Base-by-base conservation (phyloP, 495 filamentous ascomycete genomes). In the Penicillium angulare region DNA sequence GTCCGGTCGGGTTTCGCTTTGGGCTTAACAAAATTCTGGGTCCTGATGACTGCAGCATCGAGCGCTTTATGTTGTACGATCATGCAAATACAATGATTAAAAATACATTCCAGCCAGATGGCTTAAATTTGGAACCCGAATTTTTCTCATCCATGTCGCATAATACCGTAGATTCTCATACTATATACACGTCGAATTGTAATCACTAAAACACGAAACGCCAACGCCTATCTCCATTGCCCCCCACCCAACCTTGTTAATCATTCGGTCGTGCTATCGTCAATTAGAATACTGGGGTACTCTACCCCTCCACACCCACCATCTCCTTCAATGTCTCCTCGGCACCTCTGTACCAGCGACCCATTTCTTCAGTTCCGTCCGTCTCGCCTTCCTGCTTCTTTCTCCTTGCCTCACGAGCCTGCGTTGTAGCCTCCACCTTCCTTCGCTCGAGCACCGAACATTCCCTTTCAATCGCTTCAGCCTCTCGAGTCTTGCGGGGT, bases 341-440 rank as follows among this genome's bases (percentile, higher is more conserved):
- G 1, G 84, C 81, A 23, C 85, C 84, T 52, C 81, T 81, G 61
- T 86, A 86, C 91, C 91, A 96, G 59, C 89, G 72, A 13, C 88
- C 91, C 66, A 81, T 80, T 67, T 89, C 86, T 61, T 95, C 89
- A 18, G 95, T 65, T 46, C 92, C 89, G 65, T 93, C 89, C 44
- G 82, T 86, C 23, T 86, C 79, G 0, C 85, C 83, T 27, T 84
- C 77, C 59, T 89, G 86, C 66, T 86, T 89, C 67, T 88, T 85
- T 57, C 86, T 77, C 59, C 82, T 79, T 4, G 91, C 92, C 63
- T 98, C 92, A 49, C 76, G 81, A 15, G 90, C 92, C 40, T 87
- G 85, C 35, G 77, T 69, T 45, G 82, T 78, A 40, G 80, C 82
- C 29, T 83, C 85, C 34, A 79, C 71, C 68, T 84, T 88, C 66